Base-by-base conservation (phyloP, 2,329 filamentous ascomycete species). In the Trichophyton verrucosum region DNA sequence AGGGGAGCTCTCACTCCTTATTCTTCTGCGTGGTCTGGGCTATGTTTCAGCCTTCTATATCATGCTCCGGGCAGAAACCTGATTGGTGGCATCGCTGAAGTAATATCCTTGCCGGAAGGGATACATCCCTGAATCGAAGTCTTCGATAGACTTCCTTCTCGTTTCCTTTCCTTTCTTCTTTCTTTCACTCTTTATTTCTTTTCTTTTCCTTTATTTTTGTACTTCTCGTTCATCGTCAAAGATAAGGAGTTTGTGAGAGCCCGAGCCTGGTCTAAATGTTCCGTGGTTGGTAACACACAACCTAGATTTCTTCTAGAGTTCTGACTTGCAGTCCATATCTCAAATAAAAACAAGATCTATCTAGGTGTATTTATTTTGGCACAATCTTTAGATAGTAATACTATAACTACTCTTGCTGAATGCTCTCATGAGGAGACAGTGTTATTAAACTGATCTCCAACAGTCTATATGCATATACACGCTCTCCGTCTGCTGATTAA, bases 91-190 rank as follows among this genome's bases (percentile, higher is more conserved):
- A 36, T n/a, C 3, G 8, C 17, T 13, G 27, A 8, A 33, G 51
- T 33, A 55, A 55, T 33, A 55, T 55, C 51, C 51, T 33, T 55
- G 51, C 51, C n/a, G 15, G 33, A 55, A 55, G 51, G 30, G 51
- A 38, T 55, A 38, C 17, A 17, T 20, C 46, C 46, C 24, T 9
- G 46, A 27, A 9, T 3, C 8, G 11, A 33, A 20, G 7, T n/a
- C 27, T 55, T 55, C 22, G 22, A 51, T 51, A 24, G 9, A 7
- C 46, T 51, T 51, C 44, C 20, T 47, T 24, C 30, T 27, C 3
- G 9, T 51, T 15, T 13, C 30, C 46, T 44, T 44, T 7, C 22
- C 15, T 51, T 27, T 24, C 6, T n/a, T 15, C 8, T 22, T 49
- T 24, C 2, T 49, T 49, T 24, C 2, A n/a, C 46, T 27, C 20